phyloP scores from a whole-genome alignment of 2,329 filamentous ascomycete genomes.

The Scedosporium dehoogii region DNA sequence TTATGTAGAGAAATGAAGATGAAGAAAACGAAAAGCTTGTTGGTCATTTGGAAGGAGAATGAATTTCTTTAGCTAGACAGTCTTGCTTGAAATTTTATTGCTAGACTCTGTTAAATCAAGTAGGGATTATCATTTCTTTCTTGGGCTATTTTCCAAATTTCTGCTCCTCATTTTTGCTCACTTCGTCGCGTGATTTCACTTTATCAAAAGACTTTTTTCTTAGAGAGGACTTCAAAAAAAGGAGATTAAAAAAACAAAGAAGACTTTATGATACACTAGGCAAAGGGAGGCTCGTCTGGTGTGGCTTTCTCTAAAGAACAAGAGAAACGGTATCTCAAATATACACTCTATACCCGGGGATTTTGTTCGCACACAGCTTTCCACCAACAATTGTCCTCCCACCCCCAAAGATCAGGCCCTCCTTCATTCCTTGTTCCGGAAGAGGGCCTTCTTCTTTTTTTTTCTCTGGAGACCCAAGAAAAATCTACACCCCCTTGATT shows the following conservation, averaged over 20 bases:
- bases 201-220: neutral
- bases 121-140: too few relatives aligned
- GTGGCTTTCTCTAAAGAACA: conserved; percentile 1
- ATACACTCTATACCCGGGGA: conserved; percentile 1
- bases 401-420: neutral
- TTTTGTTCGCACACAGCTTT: neutral
- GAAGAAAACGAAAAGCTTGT: neutral
- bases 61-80: too few relatives aligned
- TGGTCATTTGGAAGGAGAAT: neutral
- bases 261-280: conserved; percentile 1
- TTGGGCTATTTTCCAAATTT: too few relatives aligned
- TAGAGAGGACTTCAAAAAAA: neutral
- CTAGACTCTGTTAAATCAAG: conserved; percentile 5
- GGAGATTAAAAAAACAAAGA: neutral
- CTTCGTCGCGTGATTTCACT: too few relatives aligned
- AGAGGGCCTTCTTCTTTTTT: neutral
- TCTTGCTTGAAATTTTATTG: conserved; percentile 6
- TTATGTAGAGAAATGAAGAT: conserved; percentile 4
- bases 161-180: too few relatives aligned
- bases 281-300: neutral
- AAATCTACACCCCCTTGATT: neutral
- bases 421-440: too few relatives aligned
- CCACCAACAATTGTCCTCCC: neutral
- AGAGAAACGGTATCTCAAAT: neutral
- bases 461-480: neutral